Base-by-base conservation (phyloP, 2,329 filamentous ascomycete species). In the Didymella exigua region DNA sequence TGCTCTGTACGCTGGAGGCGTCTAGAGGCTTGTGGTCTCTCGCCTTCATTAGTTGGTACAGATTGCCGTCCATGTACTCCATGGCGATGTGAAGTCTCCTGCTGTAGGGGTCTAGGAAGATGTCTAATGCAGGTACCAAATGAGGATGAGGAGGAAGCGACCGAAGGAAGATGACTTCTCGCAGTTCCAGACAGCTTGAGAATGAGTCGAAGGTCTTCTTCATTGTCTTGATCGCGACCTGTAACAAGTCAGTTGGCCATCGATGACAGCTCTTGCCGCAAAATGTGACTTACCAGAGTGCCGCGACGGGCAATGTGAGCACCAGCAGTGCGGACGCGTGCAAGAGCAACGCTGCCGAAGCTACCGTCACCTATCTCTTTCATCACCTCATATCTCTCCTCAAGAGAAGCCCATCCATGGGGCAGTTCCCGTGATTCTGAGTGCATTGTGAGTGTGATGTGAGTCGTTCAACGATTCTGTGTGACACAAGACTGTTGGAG, bases 211-310 rank as follows among this genome's bases (percentile, higher is more conserved):
- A 99, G 0, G 89, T 93, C 85, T 99, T 99, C 84, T 99, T 99
- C 95, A 99, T 99, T 5, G 95, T 98, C 79, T 99, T 99, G 79
- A 99, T 97, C 37, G 95, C 95, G 69, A 99, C 90, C 95, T 98
- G 56, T 51, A 48, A 61, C 56, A 56, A 36, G 67, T 67, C 63
- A 70, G 66, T 61, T 36, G 11, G 41, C 14, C 53, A 26, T 57
- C 49, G 56, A 48, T 48, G 33, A 34, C 44, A 18, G 26, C 26
- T 46, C 14, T 26, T 52, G 43, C 57, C 33, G 57, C 43, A 30
- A 56, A 50, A 49, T 52, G 42, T 81, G 88, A 82, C 70, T 16
- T 87, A 98, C 93, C 82, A 98, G 86, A 54, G 93, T 96, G 66
- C 93, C 93, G 75, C 93, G 85, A 65, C 92, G 89, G 69, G 93